Evolutionary conservation across 2,329 filamentous ascomycete species (phyloP).

Genomic region (Dothistroma pini): DNA sequence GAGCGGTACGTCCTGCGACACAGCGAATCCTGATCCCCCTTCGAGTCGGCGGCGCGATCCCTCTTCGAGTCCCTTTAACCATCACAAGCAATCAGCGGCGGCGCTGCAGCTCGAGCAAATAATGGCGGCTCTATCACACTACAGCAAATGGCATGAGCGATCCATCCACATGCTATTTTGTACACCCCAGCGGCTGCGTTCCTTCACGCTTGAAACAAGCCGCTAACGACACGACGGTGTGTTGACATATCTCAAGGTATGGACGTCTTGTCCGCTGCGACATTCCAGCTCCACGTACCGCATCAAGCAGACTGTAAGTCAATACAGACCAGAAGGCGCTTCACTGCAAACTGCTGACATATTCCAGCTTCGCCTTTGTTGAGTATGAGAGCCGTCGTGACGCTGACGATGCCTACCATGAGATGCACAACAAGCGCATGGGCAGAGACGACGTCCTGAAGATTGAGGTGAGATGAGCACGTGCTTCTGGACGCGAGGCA

Average conservation of each 20-base stretch:
- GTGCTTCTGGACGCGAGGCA: background rate
- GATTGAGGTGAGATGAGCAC: conserved; percentile 72
- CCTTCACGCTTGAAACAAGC: conserved; percentile 4
- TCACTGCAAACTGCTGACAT: conserved; percentile 37
- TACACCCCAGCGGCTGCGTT: background rate
- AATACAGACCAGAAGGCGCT: background rate
- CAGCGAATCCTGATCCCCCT: conserved; percentile 5
- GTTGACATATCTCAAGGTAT: conserved; percentile 65
- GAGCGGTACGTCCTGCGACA: conserved; percentile 82
- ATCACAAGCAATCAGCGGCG: background rate
- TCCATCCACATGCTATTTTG: background rate
- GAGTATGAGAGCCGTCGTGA: conserved; percentile 98
- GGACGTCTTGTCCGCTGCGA: conserved; percentile 97
- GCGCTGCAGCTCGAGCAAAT: background rate
- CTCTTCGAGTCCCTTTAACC: conserved; percentile 7
- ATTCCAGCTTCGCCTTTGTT: conserved; percentile 83
- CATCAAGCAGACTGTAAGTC: conserved; percentile 90
- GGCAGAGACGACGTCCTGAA: conserved; percentile 93
- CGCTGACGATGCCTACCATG: conserved; percentile 97
- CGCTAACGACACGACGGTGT: background rate
- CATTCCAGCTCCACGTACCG: conserved; percentile 92
- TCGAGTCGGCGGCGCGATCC: background rate
- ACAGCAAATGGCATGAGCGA: background rate
- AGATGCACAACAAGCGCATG: conserved; percentile 99
- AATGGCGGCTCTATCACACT: background rate